Evolutionary conservation across 1,139 yeast species (phyloP).

Genomic region (Waltiozyma sp.): DNA sequence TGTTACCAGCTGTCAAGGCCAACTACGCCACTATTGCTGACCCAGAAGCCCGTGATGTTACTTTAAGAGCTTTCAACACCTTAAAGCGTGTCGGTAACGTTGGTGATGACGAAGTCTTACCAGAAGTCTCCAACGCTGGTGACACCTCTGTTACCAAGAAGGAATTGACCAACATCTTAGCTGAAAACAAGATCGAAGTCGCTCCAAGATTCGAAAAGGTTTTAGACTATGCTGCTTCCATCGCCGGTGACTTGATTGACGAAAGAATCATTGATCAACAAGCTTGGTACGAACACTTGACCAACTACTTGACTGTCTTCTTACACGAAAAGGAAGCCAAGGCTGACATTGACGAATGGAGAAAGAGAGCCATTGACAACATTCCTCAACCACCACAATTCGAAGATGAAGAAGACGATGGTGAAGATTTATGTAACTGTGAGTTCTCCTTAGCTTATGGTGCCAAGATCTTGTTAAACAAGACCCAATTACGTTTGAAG

Average conservation of each 20-base stretch:
- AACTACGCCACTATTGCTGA: constrained; percentile 96
- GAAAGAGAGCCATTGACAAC: constrained; percentile 95
- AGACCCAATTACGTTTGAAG: constrained; percentile 98
- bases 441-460: constrained; percentile 99
- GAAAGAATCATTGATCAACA: constrained; percentile 92
- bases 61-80: constrained; percentile 93
- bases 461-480: constrained; percentile 99
- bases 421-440: constrained; percentile 99
- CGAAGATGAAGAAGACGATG: constrained; percentile 99
- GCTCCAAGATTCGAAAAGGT: constrained; percentile 72
- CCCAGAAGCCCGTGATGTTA: constrained; percentile 99
- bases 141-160: constrained; percentile 78
- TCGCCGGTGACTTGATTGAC: constrained; percentile 98
- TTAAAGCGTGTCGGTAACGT: constrained; percentile 98
- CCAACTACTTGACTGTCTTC: constrained; percentile 93
- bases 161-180: constrained; percentile 66
- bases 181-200: constrained; percentile 42
- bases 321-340: constrained; percentile 89
- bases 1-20: constrained; percentile 91
- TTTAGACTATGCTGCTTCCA: constrained; percentile 76
- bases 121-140: constrained; percentile 98
- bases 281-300: constrained; percentile 80
- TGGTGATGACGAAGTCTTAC: constrained; percentile 77
- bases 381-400: constrained; percentile 92
- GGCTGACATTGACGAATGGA: constrained; percentile 85